phyloP scores from a whole-genome alignment of 306 rosid species.

The cucumber (Cucumis sativus) region Cucumber_9930_V3 NC_026657.2:37191001-37191500 shows the following conservation, averaged over 20 bases:
- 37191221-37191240: constrained; percentile 82
- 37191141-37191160: constrained; percentile 93
- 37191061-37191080: constrained; percentile 98
- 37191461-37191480: constrained; percentile 88
- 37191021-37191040: constrained; percentile 96
- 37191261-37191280: constrained; percentile 69
- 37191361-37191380: constrained; percentile 94
- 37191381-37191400: constrained; percentile 76
- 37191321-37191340: constrained; percentile 84
- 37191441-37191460: constrained; percentile 97
- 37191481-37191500: constrained; percentile 80
- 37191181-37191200: constrained; percentile 97
- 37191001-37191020: constrained; percentile 91
- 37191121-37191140: constrained; percentile 96
- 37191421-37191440: constrained; percentile 95
- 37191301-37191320: constrained; percentile 73
- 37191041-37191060: constrained; percentile 98
- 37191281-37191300: constrained; percentile 49
- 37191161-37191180: constrained; percentile 85
- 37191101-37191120: constrained; percentile 64
- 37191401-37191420: constrained; percentile 90
- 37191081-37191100: constrained; percentile 66
- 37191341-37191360: constrained; percentile 74
- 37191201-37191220: constrained; percentile 53
- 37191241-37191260: constrained; percentile 88